phyloP scores from a whole-genome alignment of 495 filamentous ascomycete species.

The Neurospora sp. region DNA sequence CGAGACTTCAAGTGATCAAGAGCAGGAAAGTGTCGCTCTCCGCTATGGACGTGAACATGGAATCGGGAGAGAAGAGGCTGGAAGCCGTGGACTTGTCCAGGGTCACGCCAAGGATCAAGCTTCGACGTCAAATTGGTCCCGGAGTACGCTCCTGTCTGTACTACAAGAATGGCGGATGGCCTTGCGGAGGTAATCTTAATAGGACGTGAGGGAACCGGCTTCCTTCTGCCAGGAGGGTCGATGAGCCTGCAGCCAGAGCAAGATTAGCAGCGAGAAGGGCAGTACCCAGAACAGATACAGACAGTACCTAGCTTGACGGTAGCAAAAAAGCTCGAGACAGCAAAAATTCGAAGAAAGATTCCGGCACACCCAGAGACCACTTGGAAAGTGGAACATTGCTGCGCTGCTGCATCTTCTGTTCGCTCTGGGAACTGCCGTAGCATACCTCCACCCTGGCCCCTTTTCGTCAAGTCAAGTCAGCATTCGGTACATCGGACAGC shows the following conservation, averaged over 20 bases:
- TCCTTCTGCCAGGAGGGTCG: conserved; percentile 5
- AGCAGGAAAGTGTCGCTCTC: conserved; percentile 1
- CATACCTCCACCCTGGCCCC: conserved; percentile 5
- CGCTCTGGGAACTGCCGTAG: conserved; percentile 25
- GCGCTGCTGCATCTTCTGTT: conserved; percentile 26
- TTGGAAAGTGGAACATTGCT: conserved; percentile 12
- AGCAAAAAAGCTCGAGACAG: conserved; percentile 45
- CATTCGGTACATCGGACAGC: neutral
- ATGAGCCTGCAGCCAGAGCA: conserved; percentile 11
- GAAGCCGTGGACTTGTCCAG: neutral
- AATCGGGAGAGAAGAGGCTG: conserved; percentile 17
- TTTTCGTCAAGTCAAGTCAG: neutral
- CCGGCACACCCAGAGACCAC: conserved; percentile 20
- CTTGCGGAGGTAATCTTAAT: conserved; percentile 37
- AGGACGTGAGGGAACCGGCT: conserved; percentile 22
- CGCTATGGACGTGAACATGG: conserved; percentile 2
- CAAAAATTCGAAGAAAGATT: conserved; percentile 28
- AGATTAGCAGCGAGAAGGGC: conserved; percentile 44
- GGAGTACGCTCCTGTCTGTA: conserved; percentile 30
- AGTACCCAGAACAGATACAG: conserved; percentile 18
- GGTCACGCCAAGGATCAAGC: conserved; percentile 11
- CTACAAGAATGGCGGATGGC: conserved; percentile 22
- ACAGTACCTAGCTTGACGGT: conserved; percentile 49
- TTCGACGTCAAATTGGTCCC: conserved; percentile 11
- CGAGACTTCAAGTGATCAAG: conserved; percentile 1